phyloP scores from a whole-genome alignment of 2,329 filamentous ascomycete genomes.

The Fusarium torulosum region DNA sequence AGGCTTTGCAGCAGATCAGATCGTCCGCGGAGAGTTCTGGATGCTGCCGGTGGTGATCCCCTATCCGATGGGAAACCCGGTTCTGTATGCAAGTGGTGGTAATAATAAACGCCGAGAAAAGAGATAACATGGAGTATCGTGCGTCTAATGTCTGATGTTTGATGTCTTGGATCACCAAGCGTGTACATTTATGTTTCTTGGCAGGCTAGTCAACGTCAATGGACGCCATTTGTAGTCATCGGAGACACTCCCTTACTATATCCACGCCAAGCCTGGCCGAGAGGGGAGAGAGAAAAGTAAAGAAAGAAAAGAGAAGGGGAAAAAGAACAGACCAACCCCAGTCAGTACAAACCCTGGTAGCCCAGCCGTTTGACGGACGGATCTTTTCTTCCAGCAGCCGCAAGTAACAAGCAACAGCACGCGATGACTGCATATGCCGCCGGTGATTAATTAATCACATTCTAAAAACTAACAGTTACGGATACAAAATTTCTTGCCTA shows the following conservation, averaged over 20 bases:
- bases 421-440: constrained; percentile 32
- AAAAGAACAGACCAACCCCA: constrained; percentile 1
- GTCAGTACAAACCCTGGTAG: too few species aligned
- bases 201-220: constrained; percentile 4
- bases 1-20: constrained; percentile 46
- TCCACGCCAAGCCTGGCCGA: constrained; percentile 17
- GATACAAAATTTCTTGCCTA: not conserved
- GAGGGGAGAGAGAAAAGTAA: not conserved
- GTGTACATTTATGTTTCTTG: constrained; percentile 35
- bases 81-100: not conserved
- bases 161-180: constrained; percentile 8
- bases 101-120: constrained; percentile 30
- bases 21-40: constrained; percentile 30
- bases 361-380: constrained; percentile 17
- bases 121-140: constrained; percentile 33
- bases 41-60: constrained; percentile 40
- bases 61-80: constrained; percentile 32
- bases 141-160: not conserved
- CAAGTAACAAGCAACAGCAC: constrained; percentile 3
- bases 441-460: constrained; percentile 22
- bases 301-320: constrained; percentile 1
- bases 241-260: constrained; percentile 29
- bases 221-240: constrained; percentile 2
- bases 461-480: constrained; percentile 3
- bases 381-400: constrained; percentile 21